Base-by-base conservation (phyloP, 768 basidiomycete genomes). In the Lentinula detonsa region DNA sequence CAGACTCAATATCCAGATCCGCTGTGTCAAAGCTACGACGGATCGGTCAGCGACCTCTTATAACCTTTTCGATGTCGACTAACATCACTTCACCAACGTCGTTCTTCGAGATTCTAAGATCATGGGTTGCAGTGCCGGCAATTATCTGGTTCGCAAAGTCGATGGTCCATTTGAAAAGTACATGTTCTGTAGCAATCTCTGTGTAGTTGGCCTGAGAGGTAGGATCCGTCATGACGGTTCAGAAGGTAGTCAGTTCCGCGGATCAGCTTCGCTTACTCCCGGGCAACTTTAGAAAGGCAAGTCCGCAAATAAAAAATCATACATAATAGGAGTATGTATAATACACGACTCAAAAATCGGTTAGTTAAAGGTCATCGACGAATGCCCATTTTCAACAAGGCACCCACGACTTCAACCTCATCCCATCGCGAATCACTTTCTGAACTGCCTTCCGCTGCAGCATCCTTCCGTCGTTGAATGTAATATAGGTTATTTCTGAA, bases 401-500 rank as follows among this genome's bases (percentile, higher is more conserved):
- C 94, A 23, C 93, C 94, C 2, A 90, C 87, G 5, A 96, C 83
- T 67, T 95, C 93, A 2, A 97, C 94, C 45, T 91, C 87, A 46
- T 90, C 86, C 86, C 94, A 97, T 70, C 88, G 74, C 58, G 82
- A 73, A 65, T 81, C 78, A 28, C 74, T 77, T 57, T 72, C 55
- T 4, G 59, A 60, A 9, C 13, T 35, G 28, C 76, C 79, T 34
- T 78, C 81, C 49, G 71, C 68, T 2, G 75, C 73, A 46, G 76
- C 75, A 56, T 76, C 75, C 77, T 95, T 95, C 77, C 86, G 85
- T 55, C 79, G 75, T 68, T 90, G 85, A 51, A 98, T 95, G 70
- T 95, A 91, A 18, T 76, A 70, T 51, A 99, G 75, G 13, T 94
- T 94, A 73, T 96, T 98, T 59, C 86, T 82, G 81, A 98, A 98